Percentiles rank a stretch among this genome's conserved stretches.
phyloP scores from a whole-genome alignment of 1,284 basidiomycete genomes.

The Trichosporon sp. region DNA sequence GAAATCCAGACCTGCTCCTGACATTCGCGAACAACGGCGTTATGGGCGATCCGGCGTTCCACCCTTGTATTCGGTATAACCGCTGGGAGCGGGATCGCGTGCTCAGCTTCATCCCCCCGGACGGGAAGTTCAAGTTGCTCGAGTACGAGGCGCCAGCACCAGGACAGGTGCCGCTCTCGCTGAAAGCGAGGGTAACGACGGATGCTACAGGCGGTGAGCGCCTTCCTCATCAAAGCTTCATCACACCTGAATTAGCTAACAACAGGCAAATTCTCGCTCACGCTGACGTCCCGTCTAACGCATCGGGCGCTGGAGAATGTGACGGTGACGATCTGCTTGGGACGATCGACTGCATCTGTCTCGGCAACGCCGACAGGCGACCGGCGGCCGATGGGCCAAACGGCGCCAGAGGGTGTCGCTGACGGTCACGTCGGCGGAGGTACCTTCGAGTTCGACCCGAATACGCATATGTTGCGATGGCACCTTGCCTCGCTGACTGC shows the following conservation, averaged over 20 bases:
- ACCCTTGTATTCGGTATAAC: constrained; percentile 75
- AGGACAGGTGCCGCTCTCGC: constrained; percentile 58
- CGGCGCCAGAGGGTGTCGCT: constrained; percentile 22
- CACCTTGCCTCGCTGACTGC: constrained; percentile 63
- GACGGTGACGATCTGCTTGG: constrained; percentile 65
- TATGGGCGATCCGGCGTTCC: constrained; percentile 75
- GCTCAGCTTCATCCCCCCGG: constrained; percentile 89
- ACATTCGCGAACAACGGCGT: constrained; percentile 71
- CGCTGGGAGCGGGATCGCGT: constrained; percentile 72
- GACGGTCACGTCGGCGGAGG: constrained; percentile 54
- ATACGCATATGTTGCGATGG: constrained; percentile 64
- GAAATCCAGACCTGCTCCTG: constrained; percentile 80
- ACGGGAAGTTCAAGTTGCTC: constrained; percentile 79
- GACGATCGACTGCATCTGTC: constrained; percentile 59
- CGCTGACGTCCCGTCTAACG: constrained; percentile 62
- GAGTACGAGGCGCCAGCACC: constrained; percentile 61
- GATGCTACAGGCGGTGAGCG: constrained; percentile 62
- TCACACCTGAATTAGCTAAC: constrained; percentile 4
- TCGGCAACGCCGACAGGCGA: constrained; percentile 45
- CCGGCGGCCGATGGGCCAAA: constrained; percentile 25
- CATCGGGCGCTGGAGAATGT: constrained; percentile 65
- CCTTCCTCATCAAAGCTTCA: background rate
- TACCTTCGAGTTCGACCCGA: constrained; percentile 72
- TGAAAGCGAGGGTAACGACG: constrained; percentile 60
- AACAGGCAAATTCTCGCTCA: constrained; percentile 65